Conservation (phyloP, 768 basidiomycete species). For the Rhodotorula toruloides region DNA sequence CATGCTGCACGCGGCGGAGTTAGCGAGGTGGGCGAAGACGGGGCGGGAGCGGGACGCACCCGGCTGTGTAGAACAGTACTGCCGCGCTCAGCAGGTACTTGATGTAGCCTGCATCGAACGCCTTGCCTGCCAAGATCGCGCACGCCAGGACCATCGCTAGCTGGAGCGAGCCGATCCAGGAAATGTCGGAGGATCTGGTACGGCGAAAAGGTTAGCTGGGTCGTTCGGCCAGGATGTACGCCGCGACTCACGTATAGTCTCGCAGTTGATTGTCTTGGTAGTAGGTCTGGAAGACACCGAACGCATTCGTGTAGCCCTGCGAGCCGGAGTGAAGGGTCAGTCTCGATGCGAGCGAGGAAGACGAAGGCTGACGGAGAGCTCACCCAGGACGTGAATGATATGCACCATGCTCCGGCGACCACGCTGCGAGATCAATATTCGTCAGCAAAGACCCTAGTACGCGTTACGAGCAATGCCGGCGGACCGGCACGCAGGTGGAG, state of each 20-base stretch:
- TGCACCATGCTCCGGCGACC: constrained; percentile 36
- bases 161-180: constrained; percentile 55
- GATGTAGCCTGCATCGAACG: constrained; percentile 55
- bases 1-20: constrained; percentile 1
- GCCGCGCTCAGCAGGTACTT: constrained; percentile 42
- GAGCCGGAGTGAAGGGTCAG: neutral
- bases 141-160: constrained; percentile 52
- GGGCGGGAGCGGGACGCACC: constrained; percentile 36
- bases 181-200: constrained; percentile 32
- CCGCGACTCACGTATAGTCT: constrained; percentile 3
- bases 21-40: neutral
- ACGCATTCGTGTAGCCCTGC: constrained; percentile 31
- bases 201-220: neutral
- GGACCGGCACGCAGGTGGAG: too few relatives aligned
- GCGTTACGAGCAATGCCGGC: too few relatives aligned
- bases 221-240: neutral
- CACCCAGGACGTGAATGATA: constrained; percentile 34
- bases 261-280: constrained; percentile 33
- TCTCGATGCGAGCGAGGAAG: too few relatives aligned
- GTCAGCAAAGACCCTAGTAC: too few relatives aligned
- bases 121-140: constrained; percentile 53
- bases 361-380: neutral
- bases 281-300: constrained; percentile 37
- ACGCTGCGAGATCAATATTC: constrained; percentile 1
- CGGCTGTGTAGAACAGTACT: constrained; percentile 49